These are phyloP conservation scores for Rubus parviflorus DNA, from an alignment of 306 rosid genomes.

Conservation along the genomic window DNA sequence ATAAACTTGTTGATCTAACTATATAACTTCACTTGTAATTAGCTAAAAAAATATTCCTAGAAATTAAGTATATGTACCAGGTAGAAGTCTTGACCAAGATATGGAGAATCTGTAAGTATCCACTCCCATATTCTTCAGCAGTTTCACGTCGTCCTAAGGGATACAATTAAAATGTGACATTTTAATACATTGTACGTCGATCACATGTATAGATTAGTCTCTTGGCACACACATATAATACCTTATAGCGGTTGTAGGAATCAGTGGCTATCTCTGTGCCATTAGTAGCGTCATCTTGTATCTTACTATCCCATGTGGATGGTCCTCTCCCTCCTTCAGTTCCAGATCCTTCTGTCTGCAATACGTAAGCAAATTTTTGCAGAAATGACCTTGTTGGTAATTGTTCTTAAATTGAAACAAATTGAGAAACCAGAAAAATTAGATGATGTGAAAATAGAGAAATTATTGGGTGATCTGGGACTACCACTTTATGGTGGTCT, in stretches of 20 bases:
- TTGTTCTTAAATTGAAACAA: too few species aligned
- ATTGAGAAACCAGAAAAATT: not conserved
- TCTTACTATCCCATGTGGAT: not conserved
- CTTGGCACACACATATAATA: not conserved
- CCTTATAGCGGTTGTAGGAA: not conserved
- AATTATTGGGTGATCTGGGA: too few species aligned
- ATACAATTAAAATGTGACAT: not conserved
- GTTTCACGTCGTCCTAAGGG: not conserved
- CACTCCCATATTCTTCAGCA: not conserved
- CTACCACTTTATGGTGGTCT: too few species aligned
- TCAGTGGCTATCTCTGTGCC: not conserved
- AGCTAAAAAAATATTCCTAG: too few species aligned
- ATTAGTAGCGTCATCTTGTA: not conserved
- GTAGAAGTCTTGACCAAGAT: not conserved
- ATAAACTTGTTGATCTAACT: not conserved
- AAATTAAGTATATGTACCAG: not conserved
- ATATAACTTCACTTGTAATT: too few species aligned
- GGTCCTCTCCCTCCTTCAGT: conserved; percentile 6
- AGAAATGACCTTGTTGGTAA: too few species aligned
- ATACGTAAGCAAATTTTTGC: not conserved
- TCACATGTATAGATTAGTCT: too few species aligned
- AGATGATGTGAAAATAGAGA: not conserved
- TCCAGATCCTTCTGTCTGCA: conserved; percentile 1
- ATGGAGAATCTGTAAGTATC: conserved; percentile 5
- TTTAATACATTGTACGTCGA: not conserved